Conservation (phyloP, 2,329 filamentous ascomycete species). For the Ampelomyces quisqualis region DNA sequence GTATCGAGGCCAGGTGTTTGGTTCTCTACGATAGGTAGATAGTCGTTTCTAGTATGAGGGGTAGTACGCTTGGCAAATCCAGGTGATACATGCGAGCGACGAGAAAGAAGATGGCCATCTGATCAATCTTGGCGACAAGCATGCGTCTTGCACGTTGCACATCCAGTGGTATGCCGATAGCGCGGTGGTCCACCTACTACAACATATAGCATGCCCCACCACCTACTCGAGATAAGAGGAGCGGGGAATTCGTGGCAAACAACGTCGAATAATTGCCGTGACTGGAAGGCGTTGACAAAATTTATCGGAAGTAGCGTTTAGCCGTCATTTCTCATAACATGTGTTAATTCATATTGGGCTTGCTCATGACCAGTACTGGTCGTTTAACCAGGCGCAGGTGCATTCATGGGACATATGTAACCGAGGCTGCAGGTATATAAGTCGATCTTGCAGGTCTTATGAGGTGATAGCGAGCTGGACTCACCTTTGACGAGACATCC, state of each 20-base stretch:
- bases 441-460: not conserved
- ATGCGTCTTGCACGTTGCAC: not conserved
- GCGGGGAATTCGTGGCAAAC: constrained; percentile 20
- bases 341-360: constrained; percentile 7
- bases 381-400: not conserved
- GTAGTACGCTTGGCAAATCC: too few species aligned
- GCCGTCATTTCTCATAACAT: too few species aligned
- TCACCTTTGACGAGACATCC: too few species aligned
- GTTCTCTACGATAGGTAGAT: constrained; percentile 17
- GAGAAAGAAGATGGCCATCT: not conserved
- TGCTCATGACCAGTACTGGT: constrained; percentile 7
- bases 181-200: constrained; percentile 15
- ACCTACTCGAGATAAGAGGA: constrained; percentile 10
- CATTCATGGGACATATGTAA: not conserved
- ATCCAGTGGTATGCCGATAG: constrained; percentile 12
- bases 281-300: not conserved
- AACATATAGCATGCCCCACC: constrained; percentile 18
- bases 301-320: constrained; percentile 5
- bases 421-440: constrained; percentile 15
- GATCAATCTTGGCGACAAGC: not conserved
- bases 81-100: too few species aligned
- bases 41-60: too few species aligned
- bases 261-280: constrained; percentile 9
- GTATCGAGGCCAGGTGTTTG: constrained; percentile 30
- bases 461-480: constrained; percentile 7